A percentile compares a stretch with the other conserved stretches of the same genome.
Evolutionary conservation across 768 basidiomycete species (phyloP).

Genomic region (Macrocybe gigantea): DNA sequence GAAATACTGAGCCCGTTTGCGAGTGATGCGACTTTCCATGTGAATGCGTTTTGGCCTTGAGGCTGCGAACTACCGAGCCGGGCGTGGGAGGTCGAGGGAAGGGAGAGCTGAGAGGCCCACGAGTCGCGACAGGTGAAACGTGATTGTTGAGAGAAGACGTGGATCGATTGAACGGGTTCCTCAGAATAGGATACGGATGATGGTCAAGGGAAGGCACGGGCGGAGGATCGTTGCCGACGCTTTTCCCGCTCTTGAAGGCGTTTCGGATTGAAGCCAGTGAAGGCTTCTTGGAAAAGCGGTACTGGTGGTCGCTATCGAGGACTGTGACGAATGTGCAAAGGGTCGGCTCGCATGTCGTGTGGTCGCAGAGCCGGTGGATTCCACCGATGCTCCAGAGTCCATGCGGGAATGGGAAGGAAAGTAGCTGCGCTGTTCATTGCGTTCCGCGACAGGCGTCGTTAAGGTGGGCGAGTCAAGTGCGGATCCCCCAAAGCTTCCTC

Average conservation of each 20-base stretch:
- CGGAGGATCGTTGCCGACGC: slow-evolving; percentile 45
- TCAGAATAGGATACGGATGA: slow-evolving; percentile 63
- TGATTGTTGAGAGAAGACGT: slow-evolving; percentile 63
- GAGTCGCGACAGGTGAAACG: slow-evolving; percentile 28
- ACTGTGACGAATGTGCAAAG: slow-evolving; percentile 67
- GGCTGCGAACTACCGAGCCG: slow-evolving; percentile 36
- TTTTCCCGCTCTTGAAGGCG: slow-evolving; percentile 73
- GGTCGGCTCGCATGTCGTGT: slow-evolving; percentile 48
- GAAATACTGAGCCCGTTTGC: slow-evolving; percentile 68
- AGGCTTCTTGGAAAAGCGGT: slow-evolving; percentile 72
- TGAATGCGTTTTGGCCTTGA: slow-evolving; percentile 50
- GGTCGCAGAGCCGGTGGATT: slow-evolving; percentile 59
- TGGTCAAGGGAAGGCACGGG: slow-evolving; percentile 72
- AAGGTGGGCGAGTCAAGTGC: slow-evolving; percentile 66
- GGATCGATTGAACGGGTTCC: slow-evolving; percentile 80
- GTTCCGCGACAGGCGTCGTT: slow-evolving; percentile 43
- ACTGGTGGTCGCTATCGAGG: slow-evolving; percentile 55
- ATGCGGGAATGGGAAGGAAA: slow-evolving; percentile 64
- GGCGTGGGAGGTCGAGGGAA: slow-evolving; percentile 60
- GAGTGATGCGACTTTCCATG: slow-evolving; percentile 73
- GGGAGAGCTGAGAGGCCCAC: slow-evolving; percentile 36
- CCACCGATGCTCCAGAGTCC: slow-evolving; percentile 76
- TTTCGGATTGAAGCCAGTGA: slow-evolving; percentile 86
- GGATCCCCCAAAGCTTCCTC: slow-evolving; percentile 36
- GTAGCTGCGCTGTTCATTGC: slow-evolving; percentile 51